These are phyloP conservation scores for Trypanosoma brucei DNA, from an alignment of 208 protist genomes.

Conservation along the genomic window DNA sequence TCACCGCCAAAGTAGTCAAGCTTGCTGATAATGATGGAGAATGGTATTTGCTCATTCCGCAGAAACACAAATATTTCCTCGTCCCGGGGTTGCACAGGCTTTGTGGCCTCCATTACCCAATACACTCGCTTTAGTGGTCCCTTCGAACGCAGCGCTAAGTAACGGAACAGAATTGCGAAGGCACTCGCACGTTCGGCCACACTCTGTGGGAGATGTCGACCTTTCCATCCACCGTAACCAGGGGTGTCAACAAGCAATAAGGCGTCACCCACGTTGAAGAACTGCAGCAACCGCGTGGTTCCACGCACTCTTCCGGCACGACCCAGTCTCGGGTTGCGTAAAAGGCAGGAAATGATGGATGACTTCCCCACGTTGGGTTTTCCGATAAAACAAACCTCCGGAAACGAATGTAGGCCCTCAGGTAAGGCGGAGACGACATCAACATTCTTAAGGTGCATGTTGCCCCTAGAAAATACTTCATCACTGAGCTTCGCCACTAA, in stretches of 20 bases:
- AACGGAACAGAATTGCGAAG: slow-evolving; percentile 81
- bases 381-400: slow-evolving; percentile 88
- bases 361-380: slow-evolving; percentile 88
- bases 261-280: slow-evolving; percentile 88
- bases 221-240: slow-evolving; percentile 82
- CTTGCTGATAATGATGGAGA: slow-evolving; percentile 81
- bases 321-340: slow-evolving; percentile 73
- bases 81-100: slow-evolving; percentile 66
- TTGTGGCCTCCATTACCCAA: slow-evolving; percentile 73
- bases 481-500: slow-evolving; percentile 50
- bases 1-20: slow-evolving; percentile 54
- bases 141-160: slow-evolving; percentile 70
- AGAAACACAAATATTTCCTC: slow-evolving; percentile 77
- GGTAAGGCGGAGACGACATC: slow-evolving; percentile 67
- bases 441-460: slow-evolving; percentile 81
- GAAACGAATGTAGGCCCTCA: slow-evolving; percentile 84
- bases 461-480: slow-evolving; percentile 80
- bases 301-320: slow-evolving; percentile 41
- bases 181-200: slow-evolving; percentile 52
- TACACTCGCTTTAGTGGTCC: slow-evolving; percentile 81
- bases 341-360: slow-evolving; percentile 70
- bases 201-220: slow-evolving; percentile 34
- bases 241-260: slow-evolving; percentile 85
- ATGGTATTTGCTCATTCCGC: slow-evolving; percentile 61
- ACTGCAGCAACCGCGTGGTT: slow-evolving; percentile 75